phyloP scores from a whole-genome alignment of 1,139 yeast species.

The Candida sp. region DNA sequence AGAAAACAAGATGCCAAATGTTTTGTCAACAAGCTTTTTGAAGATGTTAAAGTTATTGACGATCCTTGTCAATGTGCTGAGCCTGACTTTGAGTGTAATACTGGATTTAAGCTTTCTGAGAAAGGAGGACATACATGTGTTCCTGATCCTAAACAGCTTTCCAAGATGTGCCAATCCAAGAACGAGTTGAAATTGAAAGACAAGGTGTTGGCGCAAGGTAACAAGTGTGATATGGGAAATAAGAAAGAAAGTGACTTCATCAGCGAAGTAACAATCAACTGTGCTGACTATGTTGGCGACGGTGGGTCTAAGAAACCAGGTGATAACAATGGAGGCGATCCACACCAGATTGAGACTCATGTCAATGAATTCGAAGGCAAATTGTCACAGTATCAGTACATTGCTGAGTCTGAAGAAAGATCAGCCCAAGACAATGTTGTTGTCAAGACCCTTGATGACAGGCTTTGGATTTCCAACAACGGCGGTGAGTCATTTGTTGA shows the following conservation, averaged over 20 bases:
- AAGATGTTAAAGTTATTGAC: conserved; percentile 59
- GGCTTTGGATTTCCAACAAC: conserved; percentile 71
- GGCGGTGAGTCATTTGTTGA: conserved; percentile 70
- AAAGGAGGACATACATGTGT: conserved; percentile 52
- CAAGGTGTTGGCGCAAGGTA: conserved; percentile 51
- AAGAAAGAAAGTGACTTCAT: conserved; percentile 30
- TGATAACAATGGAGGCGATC: conserved; percentile 13
- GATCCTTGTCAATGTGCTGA: conserved; percentile 70
- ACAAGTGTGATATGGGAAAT: conserved; percentile 44
- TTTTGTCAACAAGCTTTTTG: conserved; percentile 62
- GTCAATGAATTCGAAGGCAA: conserved; percentile 42
- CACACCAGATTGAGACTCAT: conserved; percentile 14
- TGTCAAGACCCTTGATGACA: conserved; percentile 54
- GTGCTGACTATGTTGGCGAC: conserved; percentile 35
- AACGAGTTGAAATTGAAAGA: conserved; percentile 33
- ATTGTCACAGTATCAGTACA: conserved; percentile 60
- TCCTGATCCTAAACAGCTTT: conserved; percentile 45
- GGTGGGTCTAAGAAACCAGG: conserved; percentile 21
- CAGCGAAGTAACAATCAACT: conserved; percentile 28
- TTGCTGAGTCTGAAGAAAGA: conserved; percentile 41
- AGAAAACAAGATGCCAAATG: conserved; percentile 75
- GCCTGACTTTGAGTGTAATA: conserved; percentile 75
- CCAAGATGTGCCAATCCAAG: conserved; percentile 27
- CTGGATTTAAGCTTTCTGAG: conserved; percentile 51
- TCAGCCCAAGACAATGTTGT: conserved; percentile 73